phyloP scores from a whole-genome alignment of 192 early-diverging fungal species.

The Mortierella alpina region DNA sequence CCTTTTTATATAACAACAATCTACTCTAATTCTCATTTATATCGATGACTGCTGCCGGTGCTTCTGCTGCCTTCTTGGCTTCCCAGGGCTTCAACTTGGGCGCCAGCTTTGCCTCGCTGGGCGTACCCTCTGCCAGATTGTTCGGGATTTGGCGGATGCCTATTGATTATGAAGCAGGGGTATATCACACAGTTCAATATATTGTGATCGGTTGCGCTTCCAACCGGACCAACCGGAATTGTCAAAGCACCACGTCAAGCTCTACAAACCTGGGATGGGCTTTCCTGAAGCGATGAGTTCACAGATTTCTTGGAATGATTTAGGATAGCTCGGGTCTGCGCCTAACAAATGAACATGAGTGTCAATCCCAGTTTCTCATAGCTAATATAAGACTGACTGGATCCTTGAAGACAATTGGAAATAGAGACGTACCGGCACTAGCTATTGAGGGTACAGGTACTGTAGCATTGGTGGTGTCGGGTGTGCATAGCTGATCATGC shows the following conservation, averaged over 20 bases:
- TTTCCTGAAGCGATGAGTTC: conserved; percentile 53
- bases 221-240: background rate
- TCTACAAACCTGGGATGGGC: conserved; percentile 49
- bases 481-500: background rate
- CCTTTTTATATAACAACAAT: background rate
- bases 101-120: conserved; percentile 33
- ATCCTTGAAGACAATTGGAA: background rate
- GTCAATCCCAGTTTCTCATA: background rate
- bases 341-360: background rate
- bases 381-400: background rate
- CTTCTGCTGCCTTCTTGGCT: conserved; percentile 18
- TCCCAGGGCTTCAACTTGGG: conserved; percentile 50
- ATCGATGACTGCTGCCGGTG: background rate
- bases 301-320: conserved; percentile 56
- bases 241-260: background rate
- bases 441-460: background rate
- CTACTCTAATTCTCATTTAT: background rate
- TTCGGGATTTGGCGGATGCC: conserved; percentile 56
- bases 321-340: conserved; percentile 44
- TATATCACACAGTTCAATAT: background rate
- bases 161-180: background rate
- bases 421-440: conserved; percentile 8
- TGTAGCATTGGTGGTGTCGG: background rate
- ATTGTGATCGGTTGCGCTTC: background rate
- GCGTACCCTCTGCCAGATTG: conserved; percentile 51